phyloP scores from a whole-genome alignment of 108 stramenopile genomes.

The Fistulifera pelliculosa region DNA sequence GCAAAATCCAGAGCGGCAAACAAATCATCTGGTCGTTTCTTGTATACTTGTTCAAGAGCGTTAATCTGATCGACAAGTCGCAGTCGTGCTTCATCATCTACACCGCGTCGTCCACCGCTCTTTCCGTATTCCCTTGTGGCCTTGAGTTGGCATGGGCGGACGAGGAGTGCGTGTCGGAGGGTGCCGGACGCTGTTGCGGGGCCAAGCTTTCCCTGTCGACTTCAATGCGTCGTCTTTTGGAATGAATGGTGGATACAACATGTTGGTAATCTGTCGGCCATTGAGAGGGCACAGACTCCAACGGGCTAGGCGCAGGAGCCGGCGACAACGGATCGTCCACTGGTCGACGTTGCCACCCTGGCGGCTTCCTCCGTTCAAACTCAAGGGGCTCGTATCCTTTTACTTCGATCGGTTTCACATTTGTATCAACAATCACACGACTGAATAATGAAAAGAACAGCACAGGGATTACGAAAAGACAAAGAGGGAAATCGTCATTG shows the following conservation, averaged over 20 bases:
- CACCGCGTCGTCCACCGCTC: background rate
- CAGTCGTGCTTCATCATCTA: background rate
- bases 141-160: slow-evolving; percentile 1
- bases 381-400: background rate
- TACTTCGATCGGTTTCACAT: background rate
- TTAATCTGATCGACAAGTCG: slow-evolving; percentile 1
- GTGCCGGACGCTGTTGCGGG: background rate
- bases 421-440: slow-evolving; percentile 26
- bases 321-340: background rate
- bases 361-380: background rate
- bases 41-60: background rate
- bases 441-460: slow-evolving; percentile 21
- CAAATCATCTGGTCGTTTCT: slow-evolving; percentile 16
- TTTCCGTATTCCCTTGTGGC: slow-evolving; percentile 6
- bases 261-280: background rate
- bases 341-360: slow-evolving; percentile 1
- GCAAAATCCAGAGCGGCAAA: slow-evolving; percentile 38
- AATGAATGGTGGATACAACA: background rate
- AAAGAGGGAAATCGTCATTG: slow-evolving; percentile 21
- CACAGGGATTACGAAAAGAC: slow-evolving; percentile 37
- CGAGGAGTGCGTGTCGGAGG: background rate
- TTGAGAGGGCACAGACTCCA: background rate
- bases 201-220: background rate
- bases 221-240: background rate
- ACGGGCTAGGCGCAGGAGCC: background rate